Conservation (phyloP, 495 filamentous ascomycete genomes). For the Xylaria cubensis region DNA sequence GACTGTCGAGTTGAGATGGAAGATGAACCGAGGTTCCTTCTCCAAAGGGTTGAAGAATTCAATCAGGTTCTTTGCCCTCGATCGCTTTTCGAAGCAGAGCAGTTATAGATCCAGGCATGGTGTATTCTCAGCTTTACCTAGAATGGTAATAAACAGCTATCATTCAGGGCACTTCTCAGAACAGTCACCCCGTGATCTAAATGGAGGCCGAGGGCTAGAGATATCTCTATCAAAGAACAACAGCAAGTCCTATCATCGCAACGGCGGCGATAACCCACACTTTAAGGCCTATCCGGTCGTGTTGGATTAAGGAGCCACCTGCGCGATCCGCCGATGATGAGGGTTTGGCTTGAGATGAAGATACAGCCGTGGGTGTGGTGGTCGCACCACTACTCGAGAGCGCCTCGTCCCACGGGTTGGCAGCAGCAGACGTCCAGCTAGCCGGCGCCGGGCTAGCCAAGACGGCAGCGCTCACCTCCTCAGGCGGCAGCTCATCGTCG, state of each 20-base stretch:
- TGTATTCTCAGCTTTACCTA: background rate
- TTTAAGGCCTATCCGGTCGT: background rate
- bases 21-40: no score
- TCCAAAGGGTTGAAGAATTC: background rate
- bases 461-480: constrained; percentile 24
- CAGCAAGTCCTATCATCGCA: constrained; percentile 5
- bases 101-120: background rate
- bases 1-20: background rate
- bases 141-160: background rate
- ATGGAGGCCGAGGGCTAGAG: background rate
- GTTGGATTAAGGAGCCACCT: background rate
- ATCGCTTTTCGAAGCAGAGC: background rate
- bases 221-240: background rate
- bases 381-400: constrained; percentile 3
- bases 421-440: constrained; percentile 33
- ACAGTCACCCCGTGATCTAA: background rate
- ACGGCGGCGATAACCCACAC: background rate
- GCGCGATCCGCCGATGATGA: background rate
- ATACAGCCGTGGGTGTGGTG: background rate
- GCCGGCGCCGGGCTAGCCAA: constrained; percentile 32
- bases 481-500: constrained; percentile 25
- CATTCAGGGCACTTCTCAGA: background rate
- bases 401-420: constrained; percentile 7
- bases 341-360: background rate
- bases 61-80: background rate